These are phyloP conservation scores for Diddensiella santjacobensis DNA, from an alignment of 805 yeast species.

Conservation along the genomic window DNA sequence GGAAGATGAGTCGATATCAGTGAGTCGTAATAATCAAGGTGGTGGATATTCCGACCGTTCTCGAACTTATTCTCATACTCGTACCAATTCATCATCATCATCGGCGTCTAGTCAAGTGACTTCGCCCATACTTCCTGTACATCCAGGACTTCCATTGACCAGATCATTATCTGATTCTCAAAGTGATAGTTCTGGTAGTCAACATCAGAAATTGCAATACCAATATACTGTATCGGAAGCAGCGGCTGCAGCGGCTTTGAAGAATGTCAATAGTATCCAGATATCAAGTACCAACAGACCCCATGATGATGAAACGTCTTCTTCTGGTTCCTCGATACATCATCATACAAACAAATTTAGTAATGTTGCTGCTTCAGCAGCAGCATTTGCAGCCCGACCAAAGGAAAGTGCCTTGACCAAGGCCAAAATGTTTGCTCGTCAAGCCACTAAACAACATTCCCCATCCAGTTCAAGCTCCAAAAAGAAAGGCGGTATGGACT, in stretches of 20 bases:
- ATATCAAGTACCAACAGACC: slow-evolving; percentile 15
- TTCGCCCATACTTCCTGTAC: slow-evolving; percentile 14
- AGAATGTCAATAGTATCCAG: slow-evolving; percentile 17
- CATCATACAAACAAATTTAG: slow-evolving; percentile 16
- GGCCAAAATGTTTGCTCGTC: slow-evolving; percentile 35
- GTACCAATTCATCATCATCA: slow-evolving; percentile 27
- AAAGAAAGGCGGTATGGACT: slow-evolving; percentile 19
- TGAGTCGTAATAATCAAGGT: background rate
- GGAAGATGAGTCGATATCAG: slow-evolving; percentile 5
- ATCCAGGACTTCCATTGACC: slow-evolving; percentile 1
- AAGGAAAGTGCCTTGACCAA: slow-evolving; percentile 28
- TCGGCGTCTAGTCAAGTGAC: slow-evolving; percentile 22
- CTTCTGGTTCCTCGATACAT: background rate
- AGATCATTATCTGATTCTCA: background rate
- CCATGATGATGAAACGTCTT: slow-evolving; percentile 5
- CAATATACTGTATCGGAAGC: slow-evolving; percentile 25
- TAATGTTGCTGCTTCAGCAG: slow-evolving; percentile 31
- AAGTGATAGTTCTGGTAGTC: slow-evolving; percentile 11
- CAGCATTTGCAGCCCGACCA: slow-evolving; percentile 28
- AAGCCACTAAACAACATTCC: slow-evolving; percentile 26
- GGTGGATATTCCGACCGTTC: slow-evolving; percentile 6
- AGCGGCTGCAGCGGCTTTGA: slow-evolving; percentile 27
- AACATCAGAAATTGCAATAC: background rate
- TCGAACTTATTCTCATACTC: slow-evolving; percentile 22
- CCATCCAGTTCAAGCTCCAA: slow-evolving; percentile 6